Evolutionary conservation across 164 flowering plant species (phyloP), one percentile per base, ranked within the genome.

Genomic region (Chloranthus sessilifolius): DNA sequence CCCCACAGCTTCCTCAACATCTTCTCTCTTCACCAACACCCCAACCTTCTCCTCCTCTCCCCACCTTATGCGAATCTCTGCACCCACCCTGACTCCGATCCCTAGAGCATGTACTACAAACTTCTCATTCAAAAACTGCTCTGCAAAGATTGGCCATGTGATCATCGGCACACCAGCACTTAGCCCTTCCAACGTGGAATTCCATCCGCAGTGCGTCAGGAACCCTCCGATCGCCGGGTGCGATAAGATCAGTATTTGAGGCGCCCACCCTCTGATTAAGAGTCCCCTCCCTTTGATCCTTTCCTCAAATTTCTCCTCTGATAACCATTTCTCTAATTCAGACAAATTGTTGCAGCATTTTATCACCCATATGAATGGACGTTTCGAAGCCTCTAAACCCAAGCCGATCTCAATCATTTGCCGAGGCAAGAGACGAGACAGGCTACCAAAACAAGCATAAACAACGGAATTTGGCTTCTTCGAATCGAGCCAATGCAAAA

Each of bases 181-280:
- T 4, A 56, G 31, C 5, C 43, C 55, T 17, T 58, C 55, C 14
- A 49, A 9, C 20, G 83, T 71, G 1, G 86, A 83, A 64, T 83
- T 83, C 90, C 90, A 82, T 0, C 85, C 80, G 20, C 79, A 78
- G 24, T 79, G 88, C 0, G 78, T 82, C 26, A 82, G 23, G 58
- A 82, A 80, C 30, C 78, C 85, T 37, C 78, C 66, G 0, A 73
- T 46, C 0, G 86, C 52, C 0, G 58, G 64, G 57, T 80, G 86
- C 1, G 83, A 66, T 30, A 83, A 52, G 5, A 81, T 77, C 20
- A 77, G 50, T 7, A 77, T 61, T 39, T 83, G 88, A 0, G 87
- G 92, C 0, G 87, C 83, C 92, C 92, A 83, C 7, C 85, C 87
- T 29, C 43, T 62, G 17, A 83, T 72, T 27, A 83, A 2, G 0